Base-by-base conservation (phyloP, 208 protist species). In the Leishmania tropica region DNA sequence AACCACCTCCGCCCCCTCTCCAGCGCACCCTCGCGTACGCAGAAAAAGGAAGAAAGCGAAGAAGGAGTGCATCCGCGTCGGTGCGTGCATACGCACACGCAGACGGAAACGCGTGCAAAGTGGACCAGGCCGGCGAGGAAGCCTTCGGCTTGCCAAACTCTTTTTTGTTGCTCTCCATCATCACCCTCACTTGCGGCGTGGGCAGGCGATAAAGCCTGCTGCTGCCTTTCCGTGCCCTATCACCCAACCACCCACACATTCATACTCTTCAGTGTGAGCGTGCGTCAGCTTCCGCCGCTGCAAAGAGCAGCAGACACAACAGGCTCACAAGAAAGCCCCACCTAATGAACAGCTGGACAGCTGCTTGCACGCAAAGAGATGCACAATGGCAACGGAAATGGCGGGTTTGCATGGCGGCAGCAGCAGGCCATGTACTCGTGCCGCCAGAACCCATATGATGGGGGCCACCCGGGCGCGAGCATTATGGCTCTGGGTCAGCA, bases 401-500 rank as follows among this genome's bases (percentile, higher is more conserved):
- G 21, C 15, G 19, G n/a, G 54, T 24, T 4, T 28, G 2, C 37
- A 24, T 35, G 56, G 75, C 56, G 37, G 56, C 51, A 67, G 56
- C 56, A 75, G 71, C 75, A 62, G 3, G 47, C 17, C 35, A 83
- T 86, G 83, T 82, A 77, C 37, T 48, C 78, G 4, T 80, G 76
- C 7, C 10, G 21, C 5, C 75, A 64, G 40, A 31, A 51, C 40
- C 54, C 31, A 48, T 67, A 7, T 56, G 65, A 62, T 47, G 71
- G 76, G 3, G 58, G 40, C 5, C 77, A 56, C 70, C 70, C 78
- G 0, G 75, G 77, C 48, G 54, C 83, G 21, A 79, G 75, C 53
- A 78, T 86, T 67, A 81, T 86, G 64, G 79, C 79, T 24, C 17
- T 78, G 53, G 73, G 11, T 7, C 76, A 81, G 19, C 76, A 81